Base-by-base conservation (phyloP, 768 basidiomycete species). In the Auriculariales sp. region DNA sequence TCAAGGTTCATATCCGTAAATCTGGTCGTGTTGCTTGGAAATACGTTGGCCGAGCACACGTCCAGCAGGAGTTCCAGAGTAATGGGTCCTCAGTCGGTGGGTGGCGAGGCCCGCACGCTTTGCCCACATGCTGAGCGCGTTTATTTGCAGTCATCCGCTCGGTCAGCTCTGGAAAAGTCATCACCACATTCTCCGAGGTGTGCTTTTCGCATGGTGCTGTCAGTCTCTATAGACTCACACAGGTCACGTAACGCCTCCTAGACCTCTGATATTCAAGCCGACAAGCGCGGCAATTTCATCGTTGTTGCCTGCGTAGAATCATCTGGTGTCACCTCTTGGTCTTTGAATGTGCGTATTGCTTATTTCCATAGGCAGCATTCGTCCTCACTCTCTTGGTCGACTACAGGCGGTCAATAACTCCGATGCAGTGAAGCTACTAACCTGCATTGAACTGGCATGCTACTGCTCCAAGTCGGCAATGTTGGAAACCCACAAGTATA, bases 271-370 rank as follows among this genome's bases (percentile, higher is more conserved):
- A 65, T 89, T 31, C 83, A 88, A 67, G 86, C 85, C 15, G 87
- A 90, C 65, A 85, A 84, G 64, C 75, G 87, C 54, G 87, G 87
- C 48, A 89, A 88, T 61, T 90, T 90, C 59, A 80, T 90, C 19
- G 84, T 90, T 25, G 75, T 90, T 49, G 81, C 83, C 35, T 83
- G 81, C 49, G 78, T 90, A 19, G 83, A 89, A 52, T 79, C 77
- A 19, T 61, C 70, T 33, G 76, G 74, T 34, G 86, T 90, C 33
- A 69, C 89, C 28, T 89, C 87, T 12, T 90, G 86, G 85, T 89
- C 87, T 28, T 61, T 89, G 52, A 88, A 89, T 58, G 86, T 86
- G 57, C 50, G 79, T 60, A 4, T 35, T 31, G 24, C n/a, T 3
- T 12, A 6, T 36, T n/a, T n/a, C n/a, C n/a, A n/a, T n/a, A n/a